Base-by-base conservation (phyloP, 352 stramenopile species). In the Globisporangium alternatum region DNA sequence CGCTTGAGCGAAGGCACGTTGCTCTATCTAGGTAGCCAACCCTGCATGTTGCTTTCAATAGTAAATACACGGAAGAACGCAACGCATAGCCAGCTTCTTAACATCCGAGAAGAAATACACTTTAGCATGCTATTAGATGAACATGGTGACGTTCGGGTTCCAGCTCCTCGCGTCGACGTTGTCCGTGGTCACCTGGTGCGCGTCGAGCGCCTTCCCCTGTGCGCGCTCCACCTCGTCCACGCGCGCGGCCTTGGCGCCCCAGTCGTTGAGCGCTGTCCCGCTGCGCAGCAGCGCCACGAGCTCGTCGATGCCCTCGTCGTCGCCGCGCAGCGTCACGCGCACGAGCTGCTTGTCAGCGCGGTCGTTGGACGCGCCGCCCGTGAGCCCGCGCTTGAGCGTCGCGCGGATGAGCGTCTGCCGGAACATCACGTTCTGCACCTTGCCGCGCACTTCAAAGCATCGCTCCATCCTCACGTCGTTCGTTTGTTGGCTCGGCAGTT, bases 351-450 rank as follows among this genome's bases (percentile, higher is more conserved):
- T 83, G 62, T 90, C 80, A 41, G 60, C 61, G 25, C 69, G 75
- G 62, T 90, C 80, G 69, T 93, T 93, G 28, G 80, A 86, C 45
- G 84, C 82, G 60, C 84, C 82, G 41, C 84, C 82, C 45, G 60
- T 57, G 19, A 93, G 65, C 28, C 69, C 76, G 49, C 81, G 79
- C 72, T 86, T 89, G 54, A 78, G 70, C 81, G 90, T 90, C 62
- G 82, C 84, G 45, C 82, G 80, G 71, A 93, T 89, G 35, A 90
- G 62, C 12, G 84, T 93, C 66, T 93, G 78, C 0, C 84, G 82
- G 66, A 93, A 93, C 84, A 93, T 93, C 57, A 90, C 84, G 52
- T 82, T 82, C 70, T 93, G 84, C 60, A 93, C 84, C 25, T 80
- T 89, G 66, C 84, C 84, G 25, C 75, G 77, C 49, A 86, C 81